phyloP scores from a whole-genome alignment of 2,329 filamentous ascomycete species.

The Trichophyton simii region DNA sequence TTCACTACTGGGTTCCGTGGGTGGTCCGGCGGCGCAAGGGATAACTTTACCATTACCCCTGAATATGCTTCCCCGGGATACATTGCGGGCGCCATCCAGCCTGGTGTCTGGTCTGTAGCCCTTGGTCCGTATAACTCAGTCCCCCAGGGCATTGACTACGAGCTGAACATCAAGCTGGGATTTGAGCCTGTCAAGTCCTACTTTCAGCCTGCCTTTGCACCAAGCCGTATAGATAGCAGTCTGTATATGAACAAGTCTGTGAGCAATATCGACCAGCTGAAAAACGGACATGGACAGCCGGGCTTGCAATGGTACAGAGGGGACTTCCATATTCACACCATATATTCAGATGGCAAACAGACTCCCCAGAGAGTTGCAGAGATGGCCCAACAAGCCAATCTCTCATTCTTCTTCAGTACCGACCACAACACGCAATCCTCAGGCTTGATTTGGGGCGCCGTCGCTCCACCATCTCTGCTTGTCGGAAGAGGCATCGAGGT shows the following conservation, averaged over 20 bases:
- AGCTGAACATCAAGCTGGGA: conserved; percentile 12
- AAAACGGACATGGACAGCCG: background rate
- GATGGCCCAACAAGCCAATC: conserved; percentile 11
- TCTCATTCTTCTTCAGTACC: conserved; percentile 18
- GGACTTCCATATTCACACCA: conserved; percentile 18
- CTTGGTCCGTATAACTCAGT: conserved; percentile 15
- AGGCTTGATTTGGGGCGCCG: conserved; percentile 14
- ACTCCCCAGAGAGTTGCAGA: conserved; percentile 12
- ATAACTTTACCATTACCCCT: conserved; percentile 17
- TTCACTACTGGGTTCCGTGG: conserved; percentile 12
- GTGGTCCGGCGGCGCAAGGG: conserved; percentile 14
- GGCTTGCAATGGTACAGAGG: conserved; percentile 13
- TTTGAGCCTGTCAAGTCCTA: conserved; percentile 9
- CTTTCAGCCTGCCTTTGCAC: conserved; percentile 10
- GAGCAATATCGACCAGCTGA: background rate
- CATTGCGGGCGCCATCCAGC: conserved; percentile 14
- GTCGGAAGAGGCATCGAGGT: conserved; percentile 18
- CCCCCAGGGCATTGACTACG: conserved; percentile 15
- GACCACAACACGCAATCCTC: conserved; percentile 18
- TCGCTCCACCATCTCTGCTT: conserved; percentile 13
- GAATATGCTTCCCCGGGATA: conserved; percentile 16
- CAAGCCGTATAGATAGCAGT: conserved; percentile 7
- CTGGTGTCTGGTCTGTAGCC: conserved; percentile 16
- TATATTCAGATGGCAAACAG: conserved; percentile 17
- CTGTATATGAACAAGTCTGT: background rate